Conservation (phyloP, 139 green algal species). For the Desmodesmus armatus region DNA sequence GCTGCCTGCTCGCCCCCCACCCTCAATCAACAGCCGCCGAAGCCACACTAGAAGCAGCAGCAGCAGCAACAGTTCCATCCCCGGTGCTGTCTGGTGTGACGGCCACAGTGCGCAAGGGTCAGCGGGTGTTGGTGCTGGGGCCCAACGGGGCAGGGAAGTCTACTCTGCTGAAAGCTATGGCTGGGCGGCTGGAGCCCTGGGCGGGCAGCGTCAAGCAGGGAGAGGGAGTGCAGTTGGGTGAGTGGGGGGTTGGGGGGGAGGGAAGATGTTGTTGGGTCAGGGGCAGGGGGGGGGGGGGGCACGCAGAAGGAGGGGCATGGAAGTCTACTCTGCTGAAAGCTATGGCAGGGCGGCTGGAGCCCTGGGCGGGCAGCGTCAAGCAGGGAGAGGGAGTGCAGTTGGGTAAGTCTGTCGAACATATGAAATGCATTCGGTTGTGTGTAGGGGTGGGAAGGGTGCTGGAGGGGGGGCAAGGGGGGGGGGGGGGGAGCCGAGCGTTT, state of each 20-base stretch:
- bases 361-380: constrained; percentile 57
- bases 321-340: constrained; percentile 68
- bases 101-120: constrained; percentile 57
- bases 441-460: no score
- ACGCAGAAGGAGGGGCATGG: no score
- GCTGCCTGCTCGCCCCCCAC: no score
- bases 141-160: constrained; percentile 78
- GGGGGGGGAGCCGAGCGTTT: neutral
- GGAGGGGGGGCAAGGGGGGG: neutral
- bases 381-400: constrained; percentile 70
- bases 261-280: no score
- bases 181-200: constrained; percentile 58
- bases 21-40: no score
- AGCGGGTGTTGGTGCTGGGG: constrained; percentile 75
- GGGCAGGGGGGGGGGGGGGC: no score
- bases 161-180: constrained; percentile 61
- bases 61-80: neutral
- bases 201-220: constrained; percentile 58
- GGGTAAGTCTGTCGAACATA: no score
- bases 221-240: constrained; percentile 63
- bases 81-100: constrained; percentile 44
- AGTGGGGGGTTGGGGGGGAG: no score
- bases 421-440: no score
- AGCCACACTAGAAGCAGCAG: neutral
- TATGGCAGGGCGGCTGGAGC: constrained; percentile 53